Evolutionary conservation across 2,329 filamentous ascomycete species (phyloP), one percentile per base, ranked within the genome.

Genomic region (Fusarium irregulare): DNA sequence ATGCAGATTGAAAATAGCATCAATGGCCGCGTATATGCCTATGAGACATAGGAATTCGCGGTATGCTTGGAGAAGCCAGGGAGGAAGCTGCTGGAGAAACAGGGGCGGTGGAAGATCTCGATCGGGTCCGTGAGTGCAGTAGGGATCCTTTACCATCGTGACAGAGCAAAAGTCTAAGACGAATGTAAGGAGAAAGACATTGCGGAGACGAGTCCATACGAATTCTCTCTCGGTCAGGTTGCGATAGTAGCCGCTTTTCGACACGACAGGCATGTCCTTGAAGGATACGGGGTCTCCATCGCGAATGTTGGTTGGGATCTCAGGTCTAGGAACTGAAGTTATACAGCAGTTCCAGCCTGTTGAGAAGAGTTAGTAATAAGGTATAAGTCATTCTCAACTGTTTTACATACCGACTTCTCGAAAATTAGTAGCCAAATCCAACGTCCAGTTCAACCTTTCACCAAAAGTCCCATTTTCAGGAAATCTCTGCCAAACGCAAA

Each of bases 71-170:
- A 91, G 79, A 3, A 87, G 60, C 50, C 82, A 66, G 0, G 81
- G 78, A 9, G 85, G 83, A 5, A 87, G 72, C 23, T 75, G 63
- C 12, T 61, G 62, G 76, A 86, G 75, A 78, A 85, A 72, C 76
- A 82, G 55, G 63, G 89, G 79, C 63, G 82, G 66, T 18, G 70
- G 51, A 46, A 71, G 56, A 61, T 78, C 75, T 56, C 82, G 80
- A 6, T 80, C 76, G 3, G 81, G 80, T 1, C 88, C 85, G 25
- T 87, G 76, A 61, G 89, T 75, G 79, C 94, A 97, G 81, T 95
- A 97, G 0, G 91, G 90, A 74, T 98, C 95, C 56, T 88, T 86
- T 71, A 91, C 89, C 82, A 93, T 90, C 66, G 89, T 67, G 3
- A 89, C 85, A 74, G 92, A 92, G 55, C 93, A 78, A 9, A 89